Percentiles rank a stretch among this genome's conserved stretches.
phyloP scores from a whole-genome alignment of 1,284 basidiomycete genomes.

The Ustilago lituana region DNA sequence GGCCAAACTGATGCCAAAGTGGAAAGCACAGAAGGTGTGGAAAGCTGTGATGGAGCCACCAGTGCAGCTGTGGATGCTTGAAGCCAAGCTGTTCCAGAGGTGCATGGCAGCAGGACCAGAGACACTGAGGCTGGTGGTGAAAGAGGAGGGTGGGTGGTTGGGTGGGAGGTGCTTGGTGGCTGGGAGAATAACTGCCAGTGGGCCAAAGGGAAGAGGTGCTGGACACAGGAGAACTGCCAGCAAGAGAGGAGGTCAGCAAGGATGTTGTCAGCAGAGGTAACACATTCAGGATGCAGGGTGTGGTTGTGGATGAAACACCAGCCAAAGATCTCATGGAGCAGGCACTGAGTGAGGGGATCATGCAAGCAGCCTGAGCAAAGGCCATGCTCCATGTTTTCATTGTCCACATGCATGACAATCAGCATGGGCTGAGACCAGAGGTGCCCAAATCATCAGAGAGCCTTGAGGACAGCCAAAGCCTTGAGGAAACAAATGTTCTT shows the following conservation, averaged over 20 bases:
- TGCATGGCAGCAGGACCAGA: too few species aligned
- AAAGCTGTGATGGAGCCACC: background rate
- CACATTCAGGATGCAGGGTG: background rate
- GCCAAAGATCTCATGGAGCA: background rate
- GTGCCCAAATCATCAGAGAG: background rate
- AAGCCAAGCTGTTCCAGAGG: too few species aligned
- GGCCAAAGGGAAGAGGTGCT: background rate
- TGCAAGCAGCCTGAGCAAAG: background rate
- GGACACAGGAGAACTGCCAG: background rate
- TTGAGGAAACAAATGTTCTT: conserved; percentile 9
- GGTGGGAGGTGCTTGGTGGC: too few species aligned
- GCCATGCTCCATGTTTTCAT: conserved; percentile 1
- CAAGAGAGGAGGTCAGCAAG: conserved; percentile 4
- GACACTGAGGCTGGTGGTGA: too few species aligned
- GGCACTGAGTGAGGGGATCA: background rate
- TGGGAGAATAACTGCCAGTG: too few species aligned
- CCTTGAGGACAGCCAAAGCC: background rate
- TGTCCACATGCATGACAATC: background rate
- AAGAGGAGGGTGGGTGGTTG: too few species aligned
- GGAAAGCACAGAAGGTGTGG: background rate
- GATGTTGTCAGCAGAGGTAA: background rate
- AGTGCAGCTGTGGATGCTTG: too few species aligned
- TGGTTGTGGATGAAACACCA: background rate
- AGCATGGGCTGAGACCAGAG: background rate
- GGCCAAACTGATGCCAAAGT: background rate